Base-by-base conservation (phyloP, 139 green algal genomes). In the Pycnococcus provasolii region DNA sequence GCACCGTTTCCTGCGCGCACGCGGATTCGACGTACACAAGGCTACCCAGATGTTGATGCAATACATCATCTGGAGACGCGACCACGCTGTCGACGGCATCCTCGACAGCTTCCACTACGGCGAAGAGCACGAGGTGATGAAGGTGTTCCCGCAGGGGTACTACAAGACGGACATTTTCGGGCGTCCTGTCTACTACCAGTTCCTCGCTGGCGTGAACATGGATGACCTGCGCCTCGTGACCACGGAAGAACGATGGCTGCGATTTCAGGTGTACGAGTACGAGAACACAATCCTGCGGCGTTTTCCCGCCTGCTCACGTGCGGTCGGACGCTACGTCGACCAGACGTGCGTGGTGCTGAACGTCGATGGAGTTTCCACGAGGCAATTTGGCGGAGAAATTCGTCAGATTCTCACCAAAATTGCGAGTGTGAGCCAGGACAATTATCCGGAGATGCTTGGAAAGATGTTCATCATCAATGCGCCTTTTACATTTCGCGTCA, bases 91-190 rank as follows among this genome's bases (percentile, higher is more conserved):
- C 3, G 84, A 95, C 63, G 75, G 47, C 42, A 85, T 91, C 42
- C 62, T 89, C 3, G 58, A 90, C 40, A 79, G 91, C 60, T 97
- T 97, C 64, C 54, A 86, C 5, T 97, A 95, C 63, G 67, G 78
- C 40, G 91, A 97, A 77, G 69, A 86, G 11, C 85, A 90, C 45
- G 75, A 87, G 57, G 95, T 97, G 64, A 79, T 96, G 26, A 73
- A 85, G n/a, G 62, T 88, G 1, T 97, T 94, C 66, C 90, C 88
- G 0, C 88, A 95, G 60, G 84, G 83, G 45, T 87, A 91, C 62
- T 80, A 90, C 77, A 89, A 85, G 50, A 82, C 76, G 0, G 85
- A 91, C 75, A 83, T 82, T 46, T 41, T 63, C 7, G 74, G 74
- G 8, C 37, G 63, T 3, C 74, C 74, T 8, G 50, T 80, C 1